Base-by-base conservation (phyloP, 2,329 filamentous ascomycete species). In the Alternaria tenuissima region DNA sequence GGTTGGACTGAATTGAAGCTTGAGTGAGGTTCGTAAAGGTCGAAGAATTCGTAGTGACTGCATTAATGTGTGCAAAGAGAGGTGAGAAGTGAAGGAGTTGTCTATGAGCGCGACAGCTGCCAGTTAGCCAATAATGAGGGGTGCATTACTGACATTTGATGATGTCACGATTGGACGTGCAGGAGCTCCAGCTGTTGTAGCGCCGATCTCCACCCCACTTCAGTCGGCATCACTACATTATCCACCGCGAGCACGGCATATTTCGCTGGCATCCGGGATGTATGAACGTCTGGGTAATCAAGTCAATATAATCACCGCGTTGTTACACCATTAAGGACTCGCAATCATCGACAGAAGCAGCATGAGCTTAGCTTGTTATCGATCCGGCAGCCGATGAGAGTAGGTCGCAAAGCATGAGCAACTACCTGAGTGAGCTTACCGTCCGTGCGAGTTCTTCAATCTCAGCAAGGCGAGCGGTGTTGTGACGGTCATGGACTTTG, bases 401-500 rank as follows among this genome's bases (percentile, higher is more conserved):
- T 41, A 14, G 38, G 18, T 22, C 12, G 38, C 8, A 18, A 18
- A 3, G 18, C 5, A 22, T 22, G 11, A 41, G 4, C 5, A 41
- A 39, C 18, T 18, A 41, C 9, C 38, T 14, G 18, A 41, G 3
- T 18, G 38, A 41, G 38, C 9, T 41, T 7, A 22, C 12, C 18
- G 6, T 22, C 9, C 38, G 12, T 4, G 11, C 18, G 38, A 22
- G 86, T 64, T 89, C 81, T 77, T 97, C 93, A 12, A 97, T 84
- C 65, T 91, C 87, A 3, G 88, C 84, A 32, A 97, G 88, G 69
- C 89, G 91, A 41, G 85, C 76, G 11, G 88, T 83, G 69, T 93
- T 92, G 66, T 82, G 85, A 86, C 85, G 69, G 96, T 89, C 36
- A 91, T 87, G 4, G 85, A 81, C 80, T 91, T 94, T 80, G 96